These are phyloP conservation scores for Rhodotorula mucilaginosa DNA, from an alignment of 1,284 basidiomycete species.

Conservation along the genomic window DNA sequence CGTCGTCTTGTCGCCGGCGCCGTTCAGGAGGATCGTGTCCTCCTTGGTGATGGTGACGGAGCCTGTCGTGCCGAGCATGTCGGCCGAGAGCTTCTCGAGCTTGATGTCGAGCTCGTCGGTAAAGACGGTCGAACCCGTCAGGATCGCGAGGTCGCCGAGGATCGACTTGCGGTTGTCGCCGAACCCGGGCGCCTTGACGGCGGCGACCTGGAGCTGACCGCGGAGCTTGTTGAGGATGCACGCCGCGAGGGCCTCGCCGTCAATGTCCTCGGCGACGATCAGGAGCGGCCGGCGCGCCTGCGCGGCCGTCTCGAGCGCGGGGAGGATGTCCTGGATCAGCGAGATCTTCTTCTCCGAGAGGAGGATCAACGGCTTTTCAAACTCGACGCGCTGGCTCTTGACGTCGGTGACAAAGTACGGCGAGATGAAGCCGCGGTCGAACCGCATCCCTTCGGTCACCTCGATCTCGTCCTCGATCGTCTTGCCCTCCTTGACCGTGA, in stretches of 20 bases:
- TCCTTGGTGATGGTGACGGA: constrained; percentile 96
- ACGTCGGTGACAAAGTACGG: constrained; percentile 99
- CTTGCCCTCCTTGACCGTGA: constrained; percentile 94
- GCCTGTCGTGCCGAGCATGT: constrained; percentile 88
- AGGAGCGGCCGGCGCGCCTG: constrained; percentile 87
- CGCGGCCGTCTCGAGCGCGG: constrained; percentile 86
- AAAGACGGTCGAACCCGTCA: constrained; percentile 96
- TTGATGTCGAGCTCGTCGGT: constrained; percentile 98
- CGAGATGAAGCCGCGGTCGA: constrained; percentile 97
- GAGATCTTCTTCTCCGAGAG: constrained; percentile 99
- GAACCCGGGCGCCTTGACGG: constrained; percentile 93
- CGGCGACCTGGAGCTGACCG: constrained; percentile 87
- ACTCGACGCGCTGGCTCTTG: constrained; percentile 85
- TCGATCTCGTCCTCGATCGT: constrained; percentile 98
- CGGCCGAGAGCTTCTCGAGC: constrained; percentile 83
- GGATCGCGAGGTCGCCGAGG: constrained; percentile 92
- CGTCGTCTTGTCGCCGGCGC: constrained; percentile 78
- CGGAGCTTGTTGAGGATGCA: constrained; percentile 99
- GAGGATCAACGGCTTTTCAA: constrained; percentile 92
- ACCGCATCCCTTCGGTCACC: constrained; percentile 99
- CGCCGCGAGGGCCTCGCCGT: constrained; percentile 94
- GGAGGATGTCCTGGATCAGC: constrained; percentile 89
- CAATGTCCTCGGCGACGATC: constrained; percentile 96
- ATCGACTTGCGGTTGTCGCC: constrained; percentile 99
- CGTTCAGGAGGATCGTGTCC: constrained; percentile 95